Conservation (phyloP, 768 basidiomycete species). For the Macrolepiota fuliginosa region DNA sequence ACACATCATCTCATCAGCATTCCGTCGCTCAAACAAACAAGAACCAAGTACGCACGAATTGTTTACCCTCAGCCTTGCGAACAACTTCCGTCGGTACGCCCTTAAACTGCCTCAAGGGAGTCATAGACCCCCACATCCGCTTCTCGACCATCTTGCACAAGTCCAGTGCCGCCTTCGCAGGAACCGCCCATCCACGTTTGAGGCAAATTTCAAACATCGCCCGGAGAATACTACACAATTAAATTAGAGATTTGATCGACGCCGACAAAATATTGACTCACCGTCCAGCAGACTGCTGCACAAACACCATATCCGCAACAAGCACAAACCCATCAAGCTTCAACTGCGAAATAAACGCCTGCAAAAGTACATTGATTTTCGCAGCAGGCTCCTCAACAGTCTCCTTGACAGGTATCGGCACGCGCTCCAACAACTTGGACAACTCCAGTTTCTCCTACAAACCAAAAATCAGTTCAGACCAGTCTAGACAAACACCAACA, state of each 20-base stretch:
- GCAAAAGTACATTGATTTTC: constrained; percentile 95
- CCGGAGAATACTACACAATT: constrained; percentile 67
- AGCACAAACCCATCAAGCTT: constrained; percentile 85
- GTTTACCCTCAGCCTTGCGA: constrained; percentile 92
- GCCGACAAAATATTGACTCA: constrained; percentile 25
- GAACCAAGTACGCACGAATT: constrained; percentile 68
- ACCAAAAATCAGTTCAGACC: constrained; percentile 23
- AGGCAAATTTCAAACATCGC: constrained; percentile 98
- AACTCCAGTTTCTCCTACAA: constrained; percentile 91
- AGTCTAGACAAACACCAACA: background rate
- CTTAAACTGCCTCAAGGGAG: constrained; percentile 94
- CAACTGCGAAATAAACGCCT: constrained; percentile 91
- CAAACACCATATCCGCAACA: constrained; percentile 92
- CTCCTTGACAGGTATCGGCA: constrained; percentile 97
- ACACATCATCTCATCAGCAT: background rate
- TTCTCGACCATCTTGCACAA: constrained; percentile 96
- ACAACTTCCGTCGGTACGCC: constrained; percentile 84
- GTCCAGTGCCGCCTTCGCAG: constrained; percentile 87
- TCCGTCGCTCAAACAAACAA: background rate
- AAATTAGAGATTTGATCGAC: background rate
- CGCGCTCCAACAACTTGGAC: constrained; percentile 85
- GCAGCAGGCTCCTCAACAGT: constrained; percentile 93
- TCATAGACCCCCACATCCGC: constrained; percentile 97
- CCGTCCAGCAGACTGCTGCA: constrained; percentile 96
- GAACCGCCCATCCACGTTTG: constrained; percentile 96